These are phyloP conservation scores for Cyberlindnera maritima DNA, from an alignment of 805 yeast genomes.

Conservation along the genomic window DNA sequence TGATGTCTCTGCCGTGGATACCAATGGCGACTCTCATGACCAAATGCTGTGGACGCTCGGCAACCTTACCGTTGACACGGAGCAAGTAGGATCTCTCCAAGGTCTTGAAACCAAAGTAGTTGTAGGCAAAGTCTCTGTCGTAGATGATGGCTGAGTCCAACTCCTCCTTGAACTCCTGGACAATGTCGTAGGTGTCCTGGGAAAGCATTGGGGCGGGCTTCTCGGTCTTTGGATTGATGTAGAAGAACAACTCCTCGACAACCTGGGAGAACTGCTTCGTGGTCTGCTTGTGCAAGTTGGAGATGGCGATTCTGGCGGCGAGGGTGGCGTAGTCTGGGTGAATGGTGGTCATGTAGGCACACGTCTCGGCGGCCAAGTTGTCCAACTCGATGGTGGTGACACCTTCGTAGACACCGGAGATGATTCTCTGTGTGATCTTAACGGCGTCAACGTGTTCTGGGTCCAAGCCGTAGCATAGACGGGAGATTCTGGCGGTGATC, in stretches of 20 bases:
- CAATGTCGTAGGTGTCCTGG: slow-evolving; percentile 58
- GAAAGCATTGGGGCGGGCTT: slow-evolving; percentile 61
- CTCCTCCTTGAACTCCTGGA: slow-evolving; percentile 58
- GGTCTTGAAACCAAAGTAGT: slow-evolving; percentile 89
- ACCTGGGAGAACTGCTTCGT: slow-evolving; percentile 81
- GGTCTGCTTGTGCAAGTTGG: slow-evolving; percentile 91
- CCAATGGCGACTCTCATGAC: slow-evolving; percentile 92
- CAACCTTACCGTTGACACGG: slow-evolving; percentile 56
- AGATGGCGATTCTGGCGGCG: slow-evolving; percentile 95
- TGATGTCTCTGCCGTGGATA: slow-evolving; percentile 71
- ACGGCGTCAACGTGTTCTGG: slow-evolving; percentile 91
- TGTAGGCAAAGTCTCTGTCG: slow-evolving; percentile 73
- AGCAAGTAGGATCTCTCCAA: slow-evolving; percentile 82
- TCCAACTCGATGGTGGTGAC: slow-evolving; percentile 68
- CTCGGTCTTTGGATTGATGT: slow-evolving; percentile 77
- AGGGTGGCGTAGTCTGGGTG: slow-evolving; percentile 95
- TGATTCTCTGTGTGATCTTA: slow-evolving; percentile 92
- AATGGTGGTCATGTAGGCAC: slow-evolving; percentile 94
- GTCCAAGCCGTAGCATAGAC: slow-evolving; percentile 93
- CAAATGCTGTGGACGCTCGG: slow-evolving; percentile 91
- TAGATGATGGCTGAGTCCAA: slow-evolving; percentile 72
- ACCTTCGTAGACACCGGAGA: slow-evolving; percentile 95
- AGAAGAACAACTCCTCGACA: slow-evolving; percentile 65
- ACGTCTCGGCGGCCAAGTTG: slow-evolving; percentile 71
- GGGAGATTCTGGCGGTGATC: slow-evolving; percentile 91